Evolutionary conservation across 2,329 filamentous ascomycete genomes (phyloP).

Genomic region (Botrytis deweyae): DNA sequence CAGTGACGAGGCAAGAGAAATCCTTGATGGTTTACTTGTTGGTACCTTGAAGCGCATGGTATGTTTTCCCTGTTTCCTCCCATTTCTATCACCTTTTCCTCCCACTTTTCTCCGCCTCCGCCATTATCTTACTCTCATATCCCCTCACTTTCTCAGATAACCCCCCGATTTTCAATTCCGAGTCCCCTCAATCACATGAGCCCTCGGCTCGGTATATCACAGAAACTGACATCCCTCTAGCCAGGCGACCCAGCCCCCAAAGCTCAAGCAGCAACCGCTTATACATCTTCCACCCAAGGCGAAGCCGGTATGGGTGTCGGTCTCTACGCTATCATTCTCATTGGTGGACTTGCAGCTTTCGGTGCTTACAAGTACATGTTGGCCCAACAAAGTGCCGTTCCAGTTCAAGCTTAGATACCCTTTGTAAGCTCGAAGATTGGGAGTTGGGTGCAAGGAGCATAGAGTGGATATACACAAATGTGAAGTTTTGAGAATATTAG

Average conservation of each 20-base stretch:
- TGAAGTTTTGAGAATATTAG: background rate
- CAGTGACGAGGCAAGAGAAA: conserved; percentile 96
- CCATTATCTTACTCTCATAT: background rate
- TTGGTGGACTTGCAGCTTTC: conserved; percentile 77
- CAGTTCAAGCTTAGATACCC: conserved; percentile 13
- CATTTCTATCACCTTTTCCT: conserved; percentile 19
- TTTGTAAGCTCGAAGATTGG: background rate
- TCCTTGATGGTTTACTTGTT: conserved; percentile 73
- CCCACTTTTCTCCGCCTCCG: background rate
- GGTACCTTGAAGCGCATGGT: conserved; percentile 80
- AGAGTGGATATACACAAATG: background rate
- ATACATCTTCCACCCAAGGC: conserved; percentile 44
- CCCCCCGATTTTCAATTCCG: background rate
- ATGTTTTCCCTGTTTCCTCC: conserved; percentile 41
- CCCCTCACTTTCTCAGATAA: background rate
- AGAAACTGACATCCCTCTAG: conserved; percentile 43
- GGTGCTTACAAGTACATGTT: conserved; percentile 84
- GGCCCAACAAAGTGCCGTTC: conserved; percentile 29
- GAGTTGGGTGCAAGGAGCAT: background rate
- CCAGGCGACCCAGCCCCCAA: conserved; percentile 70
- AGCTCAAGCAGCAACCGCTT: conserved; percentile 49
- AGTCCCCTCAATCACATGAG: background rate
- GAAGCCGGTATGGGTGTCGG: conserved; percentile 66
- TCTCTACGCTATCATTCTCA: conserved; percentile 76
- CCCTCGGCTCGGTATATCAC: background rate